Percentiles rank a stretch among this genome's conserved stretches.
Evolutionary conservation across 2,329 filamentous ascomycete genomes (phyloP).

Genomic region (Ophiocordyceps camponoti-rufipedis): DNA sequence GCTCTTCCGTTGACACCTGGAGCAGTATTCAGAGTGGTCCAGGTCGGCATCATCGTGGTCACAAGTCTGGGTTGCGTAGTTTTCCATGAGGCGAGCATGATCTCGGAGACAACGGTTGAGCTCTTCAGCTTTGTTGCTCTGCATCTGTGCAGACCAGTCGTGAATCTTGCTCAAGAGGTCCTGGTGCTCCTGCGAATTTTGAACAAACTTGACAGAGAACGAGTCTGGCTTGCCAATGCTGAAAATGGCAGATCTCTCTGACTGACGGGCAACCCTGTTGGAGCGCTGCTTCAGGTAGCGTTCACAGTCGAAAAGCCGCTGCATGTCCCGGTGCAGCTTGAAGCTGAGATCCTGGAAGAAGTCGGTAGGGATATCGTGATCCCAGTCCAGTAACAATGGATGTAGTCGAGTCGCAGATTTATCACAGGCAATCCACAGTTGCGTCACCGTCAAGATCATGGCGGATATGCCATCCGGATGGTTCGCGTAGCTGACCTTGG

Average conservation of each 20-base stretch:
- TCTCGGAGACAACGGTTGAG: no score
- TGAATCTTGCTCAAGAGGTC: no score
- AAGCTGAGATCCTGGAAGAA: slow-evolving; percentile 26
- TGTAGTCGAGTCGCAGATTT: slow-evolving; percentile 19
- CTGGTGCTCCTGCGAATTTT: no score
- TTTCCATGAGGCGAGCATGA: no score
- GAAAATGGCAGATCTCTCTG: background rate
- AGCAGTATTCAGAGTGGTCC: background rate
- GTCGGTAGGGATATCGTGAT: slow-evolving; percentile 18
- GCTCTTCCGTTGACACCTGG: background rate
- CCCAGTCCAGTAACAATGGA: slow-evolving; percentile 25
- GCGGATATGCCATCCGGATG: slow-evolving; percentile 27
- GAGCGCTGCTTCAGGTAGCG: slow-evolving; percentile 18
- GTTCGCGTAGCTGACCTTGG: slow-evolving; percentile 12
- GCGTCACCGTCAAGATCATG: slow-evolving; percentile 34
- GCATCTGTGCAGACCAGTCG: no score
- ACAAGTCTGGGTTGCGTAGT: background rate
- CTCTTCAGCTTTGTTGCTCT: no score
- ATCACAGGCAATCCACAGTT: slow-evolving; percentile 41
- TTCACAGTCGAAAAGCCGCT: slow-evolving; percentile 24
- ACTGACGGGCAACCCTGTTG: background rate
- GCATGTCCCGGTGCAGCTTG: slow-evolving; percentile 21
- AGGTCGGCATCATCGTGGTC: background rate
- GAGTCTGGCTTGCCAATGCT: background rate
- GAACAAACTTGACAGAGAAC: no score